These are phyloP conservation scores for Fusarium xylarioides DNA, from an alignment of 2,329 filamentous ascomycete genomes.

Conservation along the genomic window DNA sequence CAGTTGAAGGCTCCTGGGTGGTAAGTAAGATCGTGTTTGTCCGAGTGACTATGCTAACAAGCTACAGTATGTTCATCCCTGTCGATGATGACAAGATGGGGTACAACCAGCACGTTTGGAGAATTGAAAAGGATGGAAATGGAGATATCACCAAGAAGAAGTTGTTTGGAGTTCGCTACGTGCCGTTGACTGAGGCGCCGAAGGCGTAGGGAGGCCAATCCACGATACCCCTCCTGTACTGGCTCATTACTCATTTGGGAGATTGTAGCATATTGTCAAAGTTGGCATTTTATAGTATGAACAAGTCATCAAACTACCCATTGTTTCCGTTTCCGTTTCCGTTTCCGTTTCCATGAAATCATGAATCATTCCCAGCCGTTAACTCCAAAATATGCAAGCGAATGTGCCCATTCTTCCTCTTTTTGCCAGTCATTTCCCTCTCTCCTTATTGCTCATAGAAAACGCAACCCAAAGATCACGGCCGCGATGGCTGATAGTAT, in stretches of 20 bases:
- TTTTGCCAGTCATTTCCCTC: background rate
- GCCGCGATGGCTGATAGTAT: conserved; percentile 23
- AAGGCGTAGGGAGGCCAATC: background rate
- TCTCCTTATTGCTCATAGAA: background rate
- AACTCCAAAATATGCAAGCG: conserved; percentile 4
- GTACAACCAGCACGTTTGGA: conserved; percentile 73
- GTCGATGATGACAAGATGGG: conserved; percentile 65
- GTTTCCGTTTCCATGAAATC: background rate
- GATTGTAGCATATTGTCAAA: background rate
- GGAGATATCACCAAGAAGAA: conserved; percentile 69
- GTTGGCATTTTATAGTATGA: background rate
- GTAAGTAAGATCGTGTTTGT: conserved; percentile 44
- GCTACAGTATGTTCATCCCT: conserved; percentile 75
- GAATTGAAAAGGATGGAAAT: conserved; percentile 74
- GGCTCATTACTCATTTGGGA: background rate
- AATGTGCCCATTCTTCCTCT: background rate
- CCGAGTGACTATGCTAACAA: conserved; percentile 14
- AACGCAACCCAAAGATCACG: conserved; percentile 23
- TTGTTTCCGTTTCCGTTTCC: background rate
- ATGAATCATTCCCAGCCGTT: background rate
- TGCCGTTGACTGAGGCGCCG: conserved; percentile 78
- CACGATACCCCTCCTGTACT: background rate
- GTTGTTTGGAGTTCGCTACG: conserved; percentile 78
- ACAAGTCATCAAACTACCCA: background rate
- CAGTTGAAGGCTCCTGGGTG: conserved; percentile 83